Evolutionary conservation across 2,329 filamentous ascomycete genomes (phyloP), one percentile per base, ranked within the genome.

Genomic region (Penicillium sp.): DNA sequence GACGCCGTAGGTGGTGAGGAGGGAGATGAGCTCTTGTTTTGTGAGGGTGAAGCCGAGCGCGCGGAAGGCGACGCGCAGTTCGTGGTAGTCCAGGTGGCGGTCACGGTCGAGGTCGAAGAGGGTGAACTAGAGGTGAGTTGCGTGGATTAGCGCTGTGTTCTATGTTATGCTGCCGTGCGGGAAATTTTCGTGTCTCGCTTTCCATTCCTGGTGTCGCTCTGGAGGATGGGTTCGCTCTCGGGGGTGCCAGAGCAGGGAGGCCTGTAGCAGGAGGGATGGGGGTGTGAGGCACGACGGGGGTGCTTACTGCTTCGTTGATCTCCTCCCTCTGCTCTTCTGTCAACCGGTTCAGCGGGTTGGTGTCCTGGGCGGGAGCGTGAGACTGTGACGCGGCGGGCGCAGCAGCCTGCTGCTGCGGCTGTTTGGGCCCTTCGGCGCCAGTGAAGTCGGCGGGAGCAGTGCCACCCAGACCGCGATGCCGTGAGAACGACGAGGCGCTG

Each of bases 91-190:
- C 62, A 98, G 87, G 67, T 86, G 83, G 32, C 83, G 80, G 71
- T 97, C 90, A 65, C 94, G 91, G 75, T 97, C 91, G 60, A 95
- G 85, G 66, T 97, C 93, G 76, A 98, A 97, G 51, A 97, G 82
- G 47, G 84, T 83, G 69, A 97, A 97, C 86, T 94, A 28, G 21
- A 27, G 13, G 4, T 20, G 17, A 17, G 14, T 29, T 33, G 11
- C 6, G 5, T 27, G 11, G 25, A n/a, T 27, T 27, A n/a, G 25
- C 14, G 6, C 14, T n/a, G 25, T 6, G 6, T 27, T 27, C 14
- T 6, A 27, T 7, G 21, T 23, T 23, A 11, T 23, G 21, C 21
- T 23, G 7, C n/a, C n/a, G n/a, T n/a, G n/a, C n/a, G n/a, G n/a
- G n/a, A n/a, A n/a, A n/a, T n/a, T n/a, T n/a, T n/a, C n/a, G n/a